Evolutionary conservation across 371 early-diverging fungal genomes (phyloP), one percentile per base, ranked within the genome.

Genomic region (Astathelohania contejeani): DNA sequence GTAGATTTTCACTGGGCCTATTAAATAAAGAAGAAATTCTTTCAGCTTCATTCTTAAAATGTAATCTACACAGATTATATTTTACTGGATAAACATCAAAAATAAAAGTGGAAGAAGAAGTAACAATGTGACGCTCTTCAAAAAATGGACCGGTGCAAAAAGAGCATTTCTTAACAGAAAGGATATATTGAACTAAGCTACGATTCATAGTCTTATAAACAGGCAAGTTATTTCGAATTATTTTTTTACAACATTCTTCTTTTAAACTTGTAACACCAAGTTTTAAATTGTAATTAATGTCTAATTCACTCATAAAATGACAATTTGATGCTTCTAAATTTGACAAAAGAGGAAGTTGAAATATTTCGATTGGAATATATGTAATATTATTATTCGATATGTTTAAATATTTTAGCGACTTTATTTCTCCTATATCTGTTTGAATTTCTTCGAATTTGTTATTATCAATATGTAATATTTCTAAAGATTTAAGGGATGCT

Each of bases 141-240:
- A 69, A 72, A 40, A 59, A 53, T 2, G 73, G 69, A 19, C 65
- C 70, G 18, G 60, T 62, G 51, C 73, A 72, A 37, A 69, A 66
- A 20, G 67, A 50, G 46, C 73, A 72, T 49, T 65, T 64, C 47
- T 67, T 54, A 12, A 60, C 66, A 9, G 43, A 37, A 12, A 57
- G n/a, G 1, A 72, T 10, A 45, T 53, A 53, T n/a, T 61, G 35
- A 27, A 43, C 47, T 1, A 58, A 18, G 16, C 26, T n/a, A 26
- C 4, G 20, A 22, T 62, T 16, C 6, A 62, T 51, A 26, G 48
- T 56, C 35, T 58, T 60, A 14, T 24, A 35, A 4, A 69, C 27
- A 6, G 20, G 9, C 9, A 58, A 16, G 24, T 58, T 69, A n/a
- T 56, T 54, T 12, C 43, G 29, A 23, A 72, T 49, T 9, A 72